phyloP scores from a whole-genome alignment of 75 land plant genomes.

The Isoetes taiwanensis region DNA sequence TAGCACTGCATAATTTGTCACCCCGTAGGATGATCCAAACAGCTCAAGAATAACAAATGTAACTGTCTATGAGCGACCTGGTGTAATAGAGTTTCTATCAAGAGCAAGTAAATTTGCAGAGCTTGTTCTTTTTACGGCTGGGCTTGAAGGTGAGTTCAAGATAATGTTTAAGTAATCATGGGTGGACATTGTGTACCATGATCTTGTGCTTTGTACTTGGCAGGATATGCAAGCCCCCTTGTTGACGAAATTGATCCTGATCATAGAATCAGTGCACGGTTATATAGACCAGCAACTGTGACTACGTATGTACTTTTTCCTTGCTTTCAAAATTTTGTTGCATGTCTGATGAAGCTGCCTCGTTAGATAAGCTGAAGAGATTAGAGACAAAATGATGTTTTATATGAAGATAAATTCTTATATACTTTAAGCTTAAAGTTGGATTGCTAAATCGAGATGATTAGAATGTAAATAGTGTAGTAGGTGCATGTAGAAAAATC shows the following conservation, averaged over 20 bases:
- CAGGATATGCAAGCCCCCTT: conserved; percentile 89
- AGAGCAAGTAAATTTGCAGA: conserved; percentile 63
- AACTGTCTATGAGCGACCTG: conserved; percentile 88
- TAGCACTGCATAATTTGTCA: neutral
- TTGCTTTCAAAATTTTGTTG: conserved; percentile 5
- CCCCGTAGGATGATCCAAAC: conserved; percentile 52
- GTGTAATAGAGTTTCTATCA: conserved; percentile 45
- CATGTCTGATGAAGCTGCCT: conserved; percentile 7
- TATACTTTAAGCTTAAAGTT: no score
- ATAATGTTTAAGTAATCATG: neutral
- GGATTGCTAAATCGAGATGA: no score
- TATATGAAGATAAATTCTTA: no score
- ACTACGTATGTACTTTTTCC: conserved; percentile 49
- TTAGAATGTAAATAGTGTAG: no score
- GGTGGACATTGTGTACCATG: neutral
- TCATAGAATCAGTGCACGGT: conserved; percentile 44
- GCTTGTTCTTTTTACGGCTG: conserved; percentile 77
- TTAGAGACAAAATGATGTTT: no score
- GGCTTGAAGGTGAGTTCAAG: conserved; percentile 56
- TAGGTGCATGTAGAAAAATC: no score
- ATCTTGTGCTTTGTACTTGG: conserved; percentile 2
- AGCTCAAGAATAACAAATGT: conserved; percentile 57
- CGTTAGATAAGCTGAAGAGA: no score
- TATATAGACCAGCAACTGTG: conserved; percentile 72
- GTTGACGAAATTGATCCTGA: conserved; percentile 75